Evolutionary conservation across 768 basidiomycete genomes (phyloP).

Genomic region (Agaricus bisporus): DNA sequence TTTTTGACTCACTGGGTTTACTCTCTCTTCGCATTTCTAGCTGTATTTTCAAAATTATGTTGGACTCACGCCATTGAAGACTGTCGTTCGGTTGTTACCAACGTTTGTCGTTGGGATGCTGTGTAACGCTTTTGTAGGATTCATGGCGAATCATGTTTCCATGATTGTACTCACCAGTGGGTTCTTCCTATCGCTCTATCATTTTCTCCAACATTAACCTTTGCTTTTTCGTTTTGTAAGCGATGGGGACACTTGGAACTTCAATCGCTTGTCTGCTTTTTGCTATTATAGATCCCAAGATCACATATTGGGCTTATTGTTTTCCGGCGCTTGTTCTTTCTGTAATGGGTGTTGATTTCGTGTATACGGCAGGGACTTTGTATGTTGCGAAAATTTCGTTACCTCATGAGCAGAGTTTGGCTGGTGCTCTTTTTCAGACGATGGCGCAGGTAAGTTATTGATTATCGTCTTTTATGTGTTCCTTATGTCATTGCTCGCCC

Average conservation of each 20-base stretch:
- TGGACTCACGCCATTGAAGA: slow-evolving; percentile 44
- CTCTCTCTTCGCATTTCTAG: slow-evolving; percentile 22
- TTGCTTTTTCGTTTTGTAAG: not conserved
- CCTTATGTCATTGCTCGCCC: not conserved
- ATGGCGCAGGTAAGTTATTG: slow-evolving; percentile 54
- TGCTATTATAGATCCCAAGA: slow-evolving; percentile 52
- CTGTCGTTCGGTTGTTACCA: slow-evolving; percentile 64
- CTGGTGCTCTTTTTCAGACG: slow-evolving; percentile 76
- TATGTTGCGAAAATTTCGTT: slow-evolving; percentile 65
- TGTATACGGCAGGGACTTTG: slow-evolving; percentile 66
- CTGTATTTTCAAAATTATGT: slow-evolving; percentile 70
- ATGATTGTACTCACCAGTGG: slow-evolving; percentile 54
- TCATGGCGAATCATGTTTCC: slow-evolving; percentile 49
- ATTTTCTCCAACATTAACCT: not conserved
- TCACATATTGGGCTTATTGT: slow-evolving; percentile 68
- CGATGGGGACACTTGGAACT: slow-evolving; percentile 52
- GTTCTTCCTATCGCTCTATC: slow-evolving; percentile 12
- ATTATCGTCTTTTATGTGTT: not conserved
- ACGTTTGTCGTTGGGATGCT: slow-evolving; percentile 62
- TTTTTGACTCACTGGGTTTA: too few species aligned
- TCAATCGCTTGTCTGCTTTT: slow-evolving; percentile 55
- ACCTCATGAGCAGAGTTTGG: slow-evolving; percentile 69
- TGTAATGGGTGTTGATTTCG: slow-evolving; percentile 76
- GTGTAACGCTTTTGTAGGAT: slow-evolving; percentile 61
- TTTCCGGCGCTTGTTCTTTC: slow-evolving; percentile 62